These are phyloP conservation scores for Anastatica hierochuntica DNA, from an alignment of 345 rosid genomes.

Conservation along the genomic window DNA sequence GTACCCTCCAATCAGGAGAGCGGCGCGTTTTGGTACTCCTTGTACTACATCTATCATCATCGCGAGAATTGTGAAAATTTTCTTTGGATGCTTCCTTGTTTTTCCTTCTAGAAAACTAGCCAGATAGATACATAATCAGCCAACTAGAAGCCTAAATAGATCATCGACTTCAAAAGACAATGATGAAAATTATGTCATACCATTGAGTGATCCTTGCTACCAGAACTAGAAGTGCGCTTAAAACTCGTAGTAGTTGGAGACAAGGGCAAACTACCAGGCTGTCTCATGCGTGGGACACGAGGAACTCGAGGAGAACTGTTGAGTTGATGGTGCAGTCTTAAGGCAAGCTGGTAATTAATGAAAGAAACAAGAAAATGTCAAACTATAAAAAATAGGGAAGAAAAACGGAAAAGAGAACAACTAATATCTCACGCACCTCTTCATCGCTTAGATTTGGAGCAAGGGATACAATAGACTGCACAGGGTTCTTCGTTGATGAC, in stretches of 20 bases:
- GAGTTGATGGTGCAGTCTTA: conserved; percentile 95
- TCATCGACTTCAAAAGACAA: background rate
- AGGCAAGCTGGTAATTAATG: conserved; percentile 58
- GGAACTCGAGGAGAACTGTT: conserved; percentile 98
- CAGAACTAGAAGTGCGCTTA: conserved; percentile 68
- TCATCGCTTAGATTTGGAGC: conserved; percentile 69
- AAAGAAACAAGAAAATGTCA: conserved; percentile 10
- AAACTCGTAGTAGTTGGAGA: conserved; percentile 59
- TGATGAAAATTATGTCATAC: conserved; percentile 29
- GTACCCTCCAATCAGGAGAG: conserved; percentile 57
- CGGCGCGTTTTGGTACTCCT: conserved; percentile 43
- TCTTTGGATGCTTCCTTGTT: conserved; percentile 62
- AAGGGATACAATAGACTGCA: conserved; percentile 36
- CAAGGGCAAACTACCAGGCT: conserved; percentile 71
- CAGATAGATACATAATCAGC: conserved; percentile 19
- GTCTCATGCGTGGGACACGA: conserved; percentile 91
- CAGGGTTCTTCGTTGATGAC: conserved; percentile 45
- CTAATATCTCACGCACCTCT: conserved; percentile 48
- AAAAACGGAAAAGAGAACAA: background rate
- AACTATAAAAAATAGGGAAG: background rate
- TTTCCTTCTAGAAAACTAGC: conserved; percentile 65
- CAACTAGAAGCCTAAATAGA: conserved; percentile 1
- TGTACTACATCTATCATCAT: conserved; percentile 47
- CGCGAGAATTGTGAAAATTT: conserved; percentile 32
- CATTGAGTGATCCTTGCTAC: conserved; percentile 60